These are phyloP conservation scores for Sporormia fimetaria DNA, from an alignment of 495 filamentous ascomycete species.

Conservation along the genomic window DNA sequence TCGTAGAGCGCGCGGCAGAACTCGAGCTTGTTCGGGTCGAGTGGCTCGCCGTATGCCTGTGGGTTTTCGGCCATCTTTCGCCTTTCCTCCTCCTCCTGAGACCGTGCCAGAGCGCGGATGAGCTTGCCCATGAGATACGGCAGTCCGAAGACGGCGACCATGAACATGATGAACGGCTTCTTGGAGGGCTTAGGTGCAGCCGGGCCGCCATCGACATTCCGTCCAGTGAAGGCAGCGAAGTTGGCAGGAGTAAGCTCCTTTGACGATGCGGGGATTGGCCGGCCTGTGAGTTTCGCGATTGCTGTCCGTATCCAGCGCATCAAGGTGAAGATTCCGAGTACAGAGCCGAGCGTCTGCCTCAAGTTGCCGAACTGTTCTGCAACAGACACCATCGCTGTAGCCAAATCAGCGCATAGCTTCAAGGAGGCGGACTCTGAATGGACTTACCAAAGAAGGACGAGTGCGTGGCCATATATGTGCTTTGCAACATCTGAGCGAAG, in stretches of 20 bases:
- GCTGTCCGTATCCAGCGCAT: slow-evolving; percentile 87
- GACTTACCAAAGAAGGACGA: slow-evolving; percentile 92
- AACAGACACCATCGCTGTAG: slow-evolving; percentile 90
- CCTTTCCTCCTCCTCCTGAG: slow-evolving; percentile 68
- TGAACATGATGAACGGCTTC: slow-evolving; percentile 93
- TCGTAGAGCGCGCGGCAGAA: slow-evolving; percentile 94
- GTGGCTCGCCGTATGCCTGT: slow-evolving; percentile 31
- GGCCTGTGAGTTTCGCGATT: slow-evolving; percentile 87
- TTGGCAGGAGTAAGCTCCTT: slow-evolving; percentile 75
- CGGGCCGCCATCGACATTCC: slow-evolving; percentile 44
- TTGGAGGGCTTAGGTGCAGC: slow-evolving; percentile 62
- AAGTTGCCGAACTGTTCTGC: slow-evolving; percentile 94
- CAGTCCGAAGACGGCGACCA: slow-evolving; percentile 84
- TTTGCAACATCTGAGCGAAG: slow-evolving; percentile 98
- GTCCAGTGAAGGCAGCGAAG: slow-evolving; percentile 80
- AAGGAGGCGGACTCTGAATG: not conserved
- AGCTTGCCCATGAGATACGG: slow-evolving; percentile 94
- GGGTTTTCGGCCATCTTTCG: slow-evolving; percentile 45
- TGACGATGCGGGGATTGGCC: slow-evolving; percentile 76
- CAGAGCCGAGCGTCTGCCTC: slow-evolving; percentile 85
- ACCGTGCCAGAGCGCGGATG: slow-evolving; percentile 69
- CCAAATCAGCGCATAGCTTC: slow-evolving; percentile 7
- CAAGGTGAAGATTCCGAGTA: slow-evolving; percentile 89
- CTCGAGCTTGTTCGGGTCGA: slow-evolving; percentile 82
- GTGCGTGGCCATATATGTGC: slow-evolving; percentile 99